Evolutionary conservation across 176 grass and related monocot species (phyloP).

Genomic region (Phragmites australis): DNA sequence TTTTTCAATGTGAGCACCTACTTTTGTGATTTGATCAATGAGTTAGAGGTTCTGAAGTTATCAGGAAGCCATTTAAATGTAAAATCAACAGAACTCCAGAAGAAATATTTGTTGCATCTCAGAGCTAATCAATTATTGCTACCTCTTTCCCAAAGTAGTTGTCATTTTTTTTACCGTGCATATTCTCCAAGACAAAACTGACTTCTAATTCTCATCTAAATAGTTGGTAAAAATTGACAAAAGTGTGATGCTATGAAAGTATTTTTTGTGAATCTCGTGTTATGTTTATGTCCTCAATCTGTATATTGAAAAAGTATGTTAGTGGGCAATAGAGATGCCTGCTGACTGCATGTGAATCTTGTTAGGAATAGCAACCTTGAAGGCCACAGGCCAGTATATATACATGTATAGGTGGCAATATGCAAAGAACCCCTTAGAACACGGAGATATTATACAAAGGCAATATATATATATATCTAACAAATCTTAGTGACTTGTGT

Average conservation of each 20-base stretch:
- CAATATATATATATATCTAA: no score
- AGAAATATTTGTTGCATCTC: background rate
- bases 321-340: background rate
- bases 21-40: constrained; percentile 7
- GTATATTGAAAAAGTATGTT: constrained; percentile 7
- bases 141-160: background rate
- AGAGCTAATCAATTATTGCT: constrained; percentile 2
- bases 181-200: constrained; percentile 12
- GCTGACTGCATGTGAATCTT: background rate
- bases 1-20: background rate
- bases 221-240: constrained; percentile 17
- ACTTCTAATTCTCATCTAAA: constrained; percentile 10
- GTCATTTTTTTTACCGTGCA: background rate
- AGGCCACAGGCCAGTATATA: no score
- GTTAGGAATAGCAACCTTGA: no score
- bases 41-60: constrained; percentile 5
- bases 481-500: constrained; percentile 1
- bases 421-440: no score
- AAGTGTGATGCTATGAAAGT: background rate
- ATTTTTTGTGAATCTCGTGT: constrained; percentile 1
- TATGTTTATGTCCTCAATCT: constrained; percentile 6
- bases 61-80: background rate
- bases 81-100: constrained; percentile 12
- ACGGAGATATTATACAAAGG: no score
- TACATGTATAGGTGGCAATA: no score